Base-by-base conservation (phyloP, 352 stramenopile genomes). In the Phytophthora ramorum region DNA sequence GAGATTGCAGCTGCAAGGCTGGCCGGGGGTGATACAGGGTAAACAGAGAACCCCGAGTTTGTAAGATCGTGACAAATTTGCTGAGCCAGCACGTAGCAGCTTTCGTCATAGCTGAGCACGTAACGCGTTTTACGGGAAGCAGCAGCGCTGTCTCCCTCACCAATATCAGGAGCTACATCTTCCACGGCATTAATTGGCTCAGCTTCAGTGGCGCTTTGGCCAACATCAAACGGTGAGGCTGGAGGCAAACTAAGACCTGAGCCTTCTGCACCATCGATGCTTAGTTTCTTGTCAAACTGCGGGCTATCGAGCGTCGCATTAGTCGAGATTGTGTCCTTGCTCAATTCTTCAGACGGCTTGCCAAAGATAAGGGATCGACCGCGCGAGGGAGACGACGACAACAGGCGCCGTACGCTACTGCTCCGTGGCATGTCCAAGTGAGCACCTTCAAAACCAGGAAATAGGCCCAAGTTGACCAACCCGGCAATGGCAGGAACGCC, bases 71-170 rank as follows among this genome's bases (percentile, higher is more conserved):
- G 48, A 47, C 78, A 82, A 47, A 93, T 81, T 45, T 73, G 69
- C 32, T 64, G 63, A 13, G 80, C 84, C 2, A 93, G 67, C 4
- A 78, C 48, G 38, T 78, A 82, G 58, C 82, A 93, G 38, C 63
- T 86, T 14, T 80, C 77, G 56, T 90, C 84, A 40, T 88, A 93
- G 68, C 80, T 91, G 52, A 93, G 76, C 52, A 90, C 73, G 48
- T 83, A 93, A 0, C 84, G 75, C 16, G 74, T 76, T 45, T 55
- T 67, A 45, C 44, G 48, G 22, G 60, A 57, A 26, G 32, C 38
- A n/a, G 13, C 35, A 9, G 44, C 17, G 22, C n/a, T 44, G 6
- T 61, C 16, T 20, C 54, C 41, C 14, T 56, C 26, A 3, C 4
- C 46, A 16, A 38, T 13, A n/a, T 19, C 10, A 20, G 16, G 2